Percentiles rank a stretch among this genome's conserved stretches.
phyloP scores from a whole-genome alignment of 257 asterid genomes.

The Plectranthus barbatus region DNA sequence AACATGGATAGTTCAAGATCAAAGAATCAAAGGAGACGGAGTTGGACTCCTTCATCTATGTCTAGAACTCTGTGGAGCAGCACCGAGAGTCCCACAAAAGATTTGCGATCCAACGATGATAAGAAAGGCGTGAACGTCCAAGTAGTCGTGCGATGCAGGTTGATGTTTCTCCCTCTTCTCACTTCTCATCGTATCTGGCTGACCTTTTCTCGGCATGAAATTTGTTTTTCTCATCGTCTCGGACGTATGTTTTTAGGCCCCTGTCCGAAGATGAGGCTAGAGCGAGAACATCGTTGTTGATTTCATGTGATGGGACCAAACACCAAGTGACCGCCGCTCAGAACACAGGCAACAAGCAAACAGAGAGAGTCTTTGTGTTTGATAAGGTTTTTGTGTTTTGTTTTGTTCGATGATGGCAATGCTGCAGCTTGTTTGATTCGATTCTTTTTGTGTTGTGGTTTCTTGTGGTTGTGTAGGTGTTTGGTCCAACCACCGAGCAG shows the following conservation, averaged over 20 bases:
- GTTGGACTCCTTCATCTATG: conserved; percentile 29
- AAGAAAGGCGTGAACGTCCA: conserved; percentile 31
- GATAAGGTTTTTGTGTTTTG: conserved; percentile 43
- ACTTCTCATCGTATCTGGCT: background rate
- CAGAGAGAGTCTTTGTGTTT: conserved; percentile 25
- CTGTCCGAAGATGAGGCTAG: conserved; percentile 33
- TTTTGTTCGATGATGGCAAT: conserved; percentile 1
- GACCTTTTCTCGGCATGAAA: background rate
- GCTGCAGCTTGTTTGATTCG: background rate
- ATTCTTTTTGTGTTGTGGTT: background rate
- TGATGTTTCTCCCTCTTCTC: background rate
- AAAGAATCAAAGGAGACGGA: conserved; percentile 20
- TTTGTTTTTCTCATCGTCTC: background rate
- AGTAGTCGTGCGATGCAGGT: conserved; percentile 53
- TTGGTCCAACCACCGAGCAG: conserved; percentile 41
- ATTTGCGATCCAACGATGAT: conserved; percentile 20
- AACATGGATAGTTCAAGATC: conserved; percentile 19
- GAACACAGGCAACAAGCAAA: conserved; percentile 27
- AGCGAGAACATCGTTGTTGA: conserved; percentile 20
- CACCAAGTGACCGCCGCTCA: conserved; percentile 31
- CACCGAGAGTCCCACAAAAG: conserved; percentile 29
- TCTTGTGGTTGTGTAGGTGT: conserved; percentile 29
- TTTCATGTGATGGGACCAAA: conserved; percentile 35
- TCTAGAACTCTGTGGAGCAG: conserved; percentile 45
- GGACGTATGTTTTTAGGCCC: conserved; percentile 30